These are phyloP conservation scores for Circinella minor DNA, from an alignment of 371 early-diverging fungal species.

Conservation along the genomic window DNA sequence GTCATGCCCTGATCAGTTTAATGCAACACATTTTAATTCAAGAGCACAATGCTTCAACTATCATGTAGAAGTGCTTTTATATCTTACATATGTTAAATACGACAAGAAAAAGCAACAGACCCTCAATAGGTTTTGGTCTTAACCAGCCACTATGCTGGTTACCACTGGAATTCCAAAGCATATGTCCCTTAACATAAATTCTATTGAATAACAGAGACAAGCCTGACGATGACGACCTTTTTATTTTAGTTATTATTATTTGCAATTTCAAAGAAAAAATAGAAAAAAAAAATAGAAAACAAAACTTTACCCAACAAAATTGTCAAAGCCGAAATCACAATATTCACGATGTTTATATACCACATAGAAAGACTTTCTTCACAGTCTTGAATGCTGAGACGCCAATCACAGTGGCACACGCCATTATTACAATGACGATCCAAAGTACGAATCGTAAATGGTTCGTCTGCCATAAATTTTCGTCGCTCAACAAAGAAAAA, in stretches of 20 bases:
- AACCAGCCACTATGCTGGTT: conserved; percentile 17
- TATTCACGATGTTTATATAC: conserved; percentile 29
- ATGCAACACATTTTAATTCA: too few relatives aligned
- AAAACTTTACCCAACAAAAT: conserved; percentile 22
- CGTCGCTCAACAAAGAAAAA: not conserved
- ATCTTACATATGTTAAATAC: conserved; percentile 27
- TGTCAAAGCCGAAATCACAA: conserved; percentile 27
- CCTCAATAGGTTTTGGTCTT: conserved; percentile 31
- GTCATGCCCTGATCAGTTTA: too few relatives aligned
- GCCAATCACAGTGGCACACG: conserved; percentile 38
- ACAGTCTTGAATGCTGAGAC: conserved; percentile 29
- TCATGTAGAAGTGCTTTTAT: too few relatives aligned
- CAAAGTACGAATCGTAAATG: not conserved
- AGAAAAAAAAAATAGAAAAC: not conserved
- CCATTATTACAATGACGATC: conserved; percentile 12
- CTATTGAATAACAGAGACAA: conserved; percentile 18
- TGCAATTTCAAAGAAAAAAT: not conserved
- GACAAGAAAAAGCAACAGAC: conserved; percentile 24
- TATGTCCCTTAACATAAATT: conserved; percentile 19
- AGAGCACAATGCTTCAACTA: not conserved
- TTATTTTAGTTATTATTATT: not conserved
- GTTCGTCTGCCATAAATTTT: not conserved
- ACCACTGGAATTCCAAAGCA: conserved; percentile 16
- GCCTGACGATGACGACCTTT: conserved; percentile 5
- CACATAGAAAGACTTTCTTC: conserved; percentile 21